Evolutionary conservation across 352 stramenopile genomes (phyloP).

Genomic region (Pelagophyceae sp.): DNA sequence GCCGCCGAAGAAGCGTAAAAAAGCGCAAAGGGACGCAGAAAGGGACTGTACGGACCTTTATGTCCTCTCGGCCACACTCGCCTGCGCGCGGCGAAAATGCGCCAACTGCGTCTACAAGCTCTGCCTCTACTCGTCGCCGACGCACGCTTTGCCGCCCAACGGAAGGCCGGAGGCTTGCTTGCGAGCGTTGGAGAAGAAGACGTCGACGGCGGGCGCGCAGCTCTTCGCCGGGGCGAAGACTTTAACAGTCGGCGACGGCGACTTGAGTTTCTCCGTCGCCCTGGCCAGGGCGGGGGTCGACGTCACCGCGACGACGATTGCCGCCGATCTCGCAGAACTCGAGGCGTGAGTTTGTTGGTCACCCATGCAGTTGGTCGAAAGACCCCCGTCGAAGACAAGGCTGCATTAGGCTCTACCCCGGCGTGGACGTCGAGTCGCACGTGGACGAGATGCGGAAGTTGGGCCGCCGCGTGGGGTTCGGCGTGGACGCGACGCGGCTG

Average conservation of each 20-base stretch:
- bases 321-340: neutral
- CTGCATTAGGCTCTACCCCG: slow-evolving; percentile 28
- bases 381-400: too few relatives aligned
- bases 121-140: neutral
- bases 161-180: slow-evolving; percentile 22
- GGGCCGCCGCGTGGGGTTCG: slow-evolving; percentile 49
- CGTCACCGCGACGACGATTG: slow-evolving; percentile 57
- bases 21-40: neutral
- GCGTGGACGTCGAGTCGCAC: slow-evolving; percentile 31
- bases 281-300: slow-evolving; percentile 78
- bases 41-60: neutral
- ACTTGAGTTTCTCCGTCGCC: slow-evolving; percentile 87
- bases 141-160: slow-evolving; percentile 6
- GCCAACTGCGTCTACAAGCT: slow-evolving; percentile 3
- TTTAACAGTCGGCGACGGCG: slow-evolving; percentile 85
- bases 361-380: too few relatives aligned
- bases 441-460: neutral
- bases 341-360: too few relatives aligned
- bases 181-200: neutral
- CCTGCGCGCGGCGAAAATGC: neutral
- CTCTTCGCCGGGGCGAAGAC: slow-evolving; percentile 35
- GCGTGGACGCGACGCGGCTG: slow-evolving; percentile 77
- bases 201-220: neutral
- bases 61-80: neutral
- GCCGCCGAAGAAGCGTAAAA: neutral